Conservation (phyloP, 2,329 filamentous ascomycete genomes). For the Domatiomyces globalis region DNA sequence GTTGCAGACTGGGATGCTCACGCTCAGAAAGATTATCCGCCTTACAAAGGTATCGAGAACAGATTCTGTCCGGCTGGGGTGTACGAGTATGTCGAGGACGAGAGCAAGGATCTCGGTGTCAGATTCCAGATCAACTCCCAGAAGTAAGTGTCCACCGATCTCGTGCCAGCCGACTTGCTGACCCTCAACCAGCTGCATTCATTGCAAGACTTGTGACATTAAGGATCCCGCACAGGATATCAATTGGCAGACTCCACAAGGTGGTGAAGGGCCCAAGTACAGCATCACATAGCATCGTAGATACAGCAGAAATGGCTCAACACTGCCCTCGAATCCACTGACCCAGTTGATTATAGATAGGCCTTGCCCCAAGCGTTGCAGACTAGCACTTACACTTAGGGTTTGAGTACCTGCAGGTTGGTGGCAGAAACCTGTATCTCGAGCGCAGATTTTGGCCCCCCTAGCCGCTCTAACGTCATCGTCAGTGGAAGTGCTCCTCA, state of each 20-base stretch:
- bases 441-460: too few relatives aligned
- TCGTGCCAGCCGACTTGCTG: slow-evolving; percentile 1
- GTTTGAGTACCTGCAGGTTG: too few relatives aligned
- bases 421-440: too few relatives aligned
- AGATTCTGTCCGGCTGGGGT: slow-evolving; percentile 94
- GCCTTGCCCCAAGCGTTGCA: not conserved
- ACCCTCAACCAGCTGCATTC: slow-evolving; percentile 59
- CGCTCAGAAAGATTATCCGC: slow-evolving; percentile 65
- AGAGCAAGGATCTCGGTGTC: slow-evolving; percentile 71
- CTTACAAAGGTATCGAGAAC: slow-evolving; percentile 86
- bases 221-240: slow-evolving; percentile 95
- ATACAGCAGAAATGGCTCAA: not conserved
- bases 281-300: slow-evolving; percentile 37
- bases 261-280: slow-evolving; percentile 62
- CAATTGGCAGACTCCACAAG: slow-evolving; percentile 90
- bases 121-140: slow-evolving; percentile 96
- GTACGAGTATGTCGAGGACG: slow-evolving; percentile 95
- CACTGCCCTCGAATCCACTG: not conserved
- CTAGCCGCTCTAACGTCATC: too few relatives aligned
- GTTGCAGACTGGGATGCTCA: slow-evolving; percentile 93
- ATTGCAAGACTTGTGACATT: slow-evolving; percentile 99
- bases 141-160: slow-evolving; percentile 54
- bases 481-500: too few relatives aligned
- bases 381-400: too few relatives aligned
- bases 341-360: not conserved